phyloP scores from a whole-genome alignment of 2,329 filamentous ascomycete species.

The Ascochyta viciae-villosae region DNA sequence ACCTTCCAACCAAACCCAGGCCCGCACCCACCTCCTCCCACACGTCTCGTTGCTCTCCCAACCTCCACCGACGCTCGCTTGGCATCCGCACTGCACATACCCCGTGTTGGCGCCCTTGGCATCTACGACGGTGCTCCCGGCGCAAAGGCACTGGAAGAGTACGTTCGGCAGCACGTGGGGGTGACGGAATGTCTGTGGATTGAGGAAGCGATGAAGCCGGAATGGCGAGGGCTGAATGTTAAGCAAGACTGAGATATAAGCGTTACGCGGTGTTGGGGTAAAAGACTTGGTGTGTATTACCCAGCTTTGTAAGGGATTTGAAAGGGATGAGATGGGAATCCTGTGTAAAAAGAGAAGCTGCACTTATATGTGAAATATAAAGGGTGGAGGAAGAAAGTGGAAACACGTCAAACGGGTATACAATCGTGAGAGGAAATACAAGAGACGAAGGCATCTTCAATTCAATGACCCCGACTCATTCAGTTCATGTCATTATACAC shows the following conservation, averaged over 20 bases:
- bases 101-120: conserved; percentile 70
- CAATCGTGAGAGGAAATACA: too few species aligned
- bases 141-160: conserved; percentile 63
- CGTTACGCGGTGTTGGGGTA: too few species aligned
- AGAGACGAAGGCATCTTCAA: neutral
- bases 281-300: too few species aligned
- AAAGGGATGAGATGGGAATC: too few species aligned
- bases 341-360: too few species aligned
- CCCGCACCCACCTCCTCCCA: conserved; percentile 37
- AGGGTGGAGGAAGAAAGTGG: too few species aligned
- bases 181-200: conserved; percentile 65
- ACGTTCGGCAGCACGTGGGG: conserved; percentile 61
- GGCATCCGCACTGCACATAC: conserved; percentile 64
- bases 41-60: conserved; percentile 69
- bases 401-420: too few species aligned
- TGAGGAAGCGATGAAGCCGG: conserved; percentile 50
- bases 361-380: too few species aligned
- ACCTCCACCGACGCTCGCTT: conserved; percentile 66
- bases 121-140: conserved; percentile 64
- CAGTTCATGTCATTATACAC: conserved; percentile 15
- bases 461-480: neutral
- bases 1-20: conserved; percentile 16
- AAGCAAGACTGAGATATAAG: neutral
- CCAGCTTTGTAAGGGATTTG: too few species aligned
- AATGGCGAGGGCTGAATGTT: conserved; percentile 56